Conservation (phyloP, 2,329 filamentous ascomycete genomes). For the Fusarium gaditjirri region DNA sequence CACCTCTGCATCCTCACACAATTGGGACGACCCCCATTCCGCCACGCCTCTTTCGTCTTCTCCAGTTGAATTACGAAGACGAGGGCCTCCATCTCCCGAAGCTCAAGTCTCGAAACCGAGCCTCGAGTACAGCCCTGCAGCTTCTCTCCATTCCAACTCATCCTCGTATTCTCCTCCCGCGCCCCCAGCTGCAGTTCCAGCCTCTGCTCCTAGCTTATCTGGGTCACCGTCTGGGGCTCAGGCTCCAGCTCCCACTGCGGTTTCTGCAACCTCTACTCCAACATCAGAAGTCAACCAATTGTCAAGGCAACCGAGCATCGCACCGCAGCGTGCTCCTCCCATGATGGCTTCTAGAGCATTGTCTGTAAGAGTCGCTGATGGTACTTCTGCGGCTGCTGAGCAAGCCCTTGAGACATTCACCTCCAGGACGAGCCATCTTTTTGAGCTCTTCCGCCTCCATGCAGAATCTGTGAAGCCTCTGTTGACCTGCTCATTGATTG, state of each 20-base stretch:
- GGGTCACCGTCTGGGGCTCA: slow-evolving; percentile 1
- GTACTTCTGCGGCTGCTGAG: slow-evolving; percentile 61
- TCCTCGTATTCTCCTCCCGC: slow-evolving; percentile 46
- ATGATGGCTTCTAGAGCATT: slow-evolving; percentile 47
- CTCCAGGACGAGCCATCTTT: slow-evolving; percentile 76
- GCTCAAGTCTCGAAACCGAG: slow-evolving; percentile 37
- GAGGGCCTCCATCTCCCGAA: slow-evolving; percentile 45
- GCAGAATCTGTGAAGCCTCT: slow-evolving; percentile 78
- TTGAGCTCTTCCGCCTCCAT: slow-evolving; percentile 79
- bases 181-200: slow-evolving; percentile 18
- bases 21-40: slow-evolving; percentile 49
- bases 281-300: slow-evolving; percentile 34
- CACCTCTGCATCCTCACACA: slow-evolving; percentile 47
- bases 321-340: slow-evolving; percentile 43
- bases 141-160: slow-evolving; percentile 49
- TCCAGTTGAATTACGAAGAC: slow-evolving; percentile 39
- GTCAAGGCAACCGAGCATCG: slow-evolving; percentile 38
- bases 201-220: slow-evolving; percentile 4
- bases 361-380: slow-evolving; percentile 56
- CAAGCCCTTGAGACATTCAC: slow-evolving; percentile 78
- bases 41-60: slow-evolving; percentile 41
- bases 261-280: slow-evolving; percentile 8
- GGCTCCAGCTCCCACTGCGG: background rate
- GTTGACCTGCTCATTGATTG: slow-evolving; percentile 68
- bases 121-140: slow-evolving; percentile 57